Base-by-base conservation (phyloP, 2,329 filamentous ascomycete species). In the Neocatenulostroma microsporum region DNA sequence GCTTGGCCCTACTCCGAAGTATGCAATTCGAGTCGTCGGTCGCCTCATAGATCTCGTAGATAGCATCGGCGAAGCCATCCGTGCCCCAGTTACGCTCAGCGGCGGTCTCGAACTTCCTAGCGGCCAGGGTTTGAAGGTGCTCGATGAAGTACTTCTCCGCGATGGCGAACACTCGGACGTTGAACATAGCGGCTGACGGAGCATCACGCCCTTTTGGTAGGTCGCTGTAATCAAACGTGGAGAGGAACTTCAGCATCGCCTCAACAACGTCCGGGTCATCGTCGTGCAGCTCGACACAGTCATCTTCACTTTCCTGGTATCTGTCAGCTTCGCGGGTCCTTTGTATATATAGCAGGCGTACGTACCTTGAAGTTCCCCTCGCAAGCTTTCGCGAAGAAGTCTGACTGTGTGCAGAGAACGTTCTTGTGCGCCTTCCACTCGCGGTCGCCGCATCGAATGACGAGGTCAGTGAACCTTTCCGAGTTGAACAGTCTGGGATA, bases 401-500 rank as follows among this genome's bases (percentile, higher is more conserved):
- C 36, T 4, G 48, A 53, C n/a, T 46, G 44, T n/a, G 41, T 6
- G 12, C 47, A 51, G 6, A 54, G 19, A 10, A 49, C 30, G 3
- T 34, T 21, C 28, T 48, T 47, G 39, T 53, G 46, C 2, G 45
- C 44, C 8, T 34, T 21, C 35, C 40, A 49, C 5, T 17, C 37
- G 23, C 32, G 34, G 10, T 33, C 33, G 3, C 39, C 39, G 27
- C 46, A 48, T 6, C 17, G 34, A 28, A 54, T 34, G n/a, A 31
- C 43, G 12, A 52, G 30, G 27, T 54, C 49, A 11, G 42, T 26
- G 32, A 44, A 44, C 4, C 41, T 31, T 12, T 21, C 13, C 3
- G 25, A 30, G 12, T 15, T 36, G 25, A 30, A 23, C 11, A 29
- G 13, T 3, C 33, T 36, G 23, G 12, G 14, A 21, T 7, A 15